These are phyloP conservation scores for Lactarius psammicola DNA, from an alignment of 768 basidiomycete genomes.

Conservation along the genomic window DNA sequence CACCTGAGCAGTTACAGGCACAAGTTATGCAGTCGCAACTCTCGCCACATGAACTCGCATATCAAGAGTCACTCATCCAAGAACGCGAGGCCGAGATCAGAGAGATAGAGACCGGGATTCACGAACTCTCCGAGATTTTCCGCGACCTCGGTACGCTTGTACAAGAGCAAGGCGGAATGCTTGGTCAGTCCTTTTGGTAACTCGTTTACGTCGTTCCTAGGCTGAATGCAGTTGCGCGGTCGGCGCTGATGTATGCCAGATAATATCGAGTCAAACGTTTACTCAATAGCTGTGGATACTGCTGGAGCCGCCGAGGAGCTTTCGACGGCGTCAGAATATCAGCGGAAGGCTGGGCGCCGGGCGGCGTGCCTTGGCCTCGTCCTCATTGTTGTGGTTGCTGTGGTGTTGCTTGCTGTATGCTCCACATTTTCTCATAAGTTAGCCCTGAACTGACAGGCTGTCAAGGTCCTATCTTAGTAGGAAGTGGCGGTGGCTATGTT, in stretches of 20 bases:
- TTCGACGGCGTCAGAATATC: slow-evolving; percentile 86
- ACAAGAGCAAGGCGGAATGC: slow-evolving; percentile 89
- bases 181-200: slow-evolving; percentile 58
- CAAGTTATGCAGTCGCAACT: slow-evolving; percentile 68
- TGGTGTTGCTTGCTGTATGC: slow-evolving; percentile 90
- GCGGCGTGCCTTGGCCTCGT: slow-evolving; percentile 90
- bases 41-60: slow-evolving; percentile 90
- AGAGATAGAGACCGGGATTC: slow-evolving; percentile 95
- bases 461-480: slow-evolving; percentile 23
- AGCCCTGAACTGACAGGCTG: neutral
- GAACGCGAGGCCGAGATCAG: slow-evolving; percentile 94
- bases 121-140: slow-evolving; percentile 95
- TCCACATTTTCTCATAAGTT: neutral
- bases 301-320: slow-evolving; percentile 82
- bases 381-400: slow-evolving; percentile 76
- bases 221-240: neutral
- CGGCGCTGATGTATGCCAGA: slow-evolving; percentile 46
- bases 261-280: slow-evolving; percentile 93
- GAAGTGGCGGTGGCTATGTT: slow-evolving; percentile 1
- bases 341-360: slow-evolving; percentile 87
- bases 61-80: slow-evolving; percentile 91
- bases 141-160: slow-evolving; percentile 93
- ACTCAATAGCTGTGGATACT: slow-evolving; percentile 80
- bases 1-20: slow-evolving; percentile 63
- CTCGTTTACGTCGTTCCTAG: neutral